Percentiles rank a stretch among this genome's conserved stretches.
Conservation (phyloP, 73 alveolate species). For the Tetrahymena elliotti region DNA sequence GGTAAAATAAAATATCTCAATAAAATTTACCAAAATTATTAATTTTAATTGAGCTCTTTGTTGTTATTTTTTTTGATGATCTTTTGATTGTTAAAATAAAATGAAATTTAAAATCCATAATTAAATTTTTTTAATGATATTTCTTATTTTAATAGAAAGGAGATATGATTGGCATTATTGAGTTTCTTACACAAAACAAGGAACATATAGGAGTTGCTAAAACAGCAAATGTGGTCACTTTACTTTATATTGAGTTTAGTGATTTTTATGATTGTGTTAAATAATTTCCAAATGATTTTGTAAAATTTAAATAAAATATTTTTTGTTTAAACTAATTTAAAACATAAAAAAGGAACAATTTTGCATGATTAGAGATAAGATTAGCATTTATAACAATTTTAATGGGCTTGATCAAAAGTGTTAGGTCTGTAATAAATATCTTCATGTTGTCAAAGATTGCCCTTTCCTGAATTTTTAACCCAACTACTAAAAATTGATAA, state of each 20-base stretch:
- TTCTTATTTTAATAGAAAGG: too few relatives aligned
- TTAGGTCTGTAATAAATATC: background rate
- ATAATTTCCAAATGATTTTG: background rate
- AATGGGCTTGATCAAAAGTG: background rate
- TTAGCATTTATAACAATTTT: background rate
- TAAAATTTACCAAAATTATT: too few relatives aligned
- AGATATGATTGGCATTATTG: background rate
- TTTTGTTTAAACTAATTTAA: background rate
- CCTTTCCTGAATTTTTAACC: background rate
- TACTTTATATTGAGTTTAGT: background rate
- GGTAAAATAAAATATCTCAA: too few relatives aligned
- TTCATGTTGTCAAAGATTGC: background rate
- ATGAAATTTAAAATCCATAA: too few relatives aligned
- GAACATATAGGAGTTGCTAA: background rate
- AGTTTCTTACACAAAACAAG: background rate
- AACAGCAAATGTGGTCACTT: background rate
- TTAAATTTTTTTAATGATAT: too few relatives aligned
- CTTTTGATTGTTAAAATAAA: too few relatives aligned
- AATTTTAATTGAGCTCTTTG: too few relatives aligned
- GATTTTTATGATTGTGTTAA: background rate
- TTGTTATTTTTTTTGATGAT: too few relatives aligned
- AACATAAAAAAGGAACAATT: background rate
- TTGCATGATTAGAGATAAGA: background rate
- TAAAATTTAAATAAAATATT: background rate
- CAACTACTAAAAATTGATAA: background rate